Evolutionary conservation across 805 yeast species (phyloP).

Genomic region (Sugiyamaella boreocaroliniensis): DNA sequence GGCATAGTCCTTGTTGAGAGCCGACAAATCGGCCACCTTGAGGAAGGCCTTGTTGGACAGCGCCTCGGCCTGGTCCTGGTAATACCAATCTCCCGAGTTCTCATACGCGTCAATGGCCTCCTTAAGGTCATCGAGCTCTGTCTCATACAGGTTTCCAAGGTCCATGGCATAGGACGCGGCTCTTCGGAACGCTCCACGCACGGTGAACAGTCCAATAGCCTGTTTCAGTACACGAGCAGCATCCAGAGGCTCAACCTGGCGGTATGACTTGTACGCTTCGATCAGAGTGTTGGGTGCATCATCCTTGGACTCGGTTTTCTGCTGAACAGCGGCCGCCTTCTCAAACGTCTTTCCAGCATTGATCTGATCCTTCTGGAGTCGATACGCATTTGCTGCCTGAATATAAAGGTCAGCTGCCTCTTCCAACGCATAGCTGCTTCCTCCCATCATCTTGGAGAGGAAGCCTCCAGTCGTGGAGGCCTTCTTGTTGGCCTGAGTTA

Average conservation of each 20-base stretch:
- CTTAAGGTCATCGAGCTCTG: slow-evolving; percentile 55
- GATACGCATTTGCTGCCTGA: slow-evolving; percentile 89
- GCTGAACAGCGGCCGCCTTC: slow-evolving; percentile 76
- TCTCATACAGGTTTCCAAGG: slow-evolving; percentile 79
- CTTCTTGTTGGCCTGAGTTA: slow-evolving; percentile 54
- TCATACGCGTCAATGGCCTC: slow-evolving; percentile 76
- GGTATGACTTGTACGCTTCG: slow-evolving; percentile 85
- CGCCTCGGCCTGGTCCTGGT: slow-evolving; percentile 89
- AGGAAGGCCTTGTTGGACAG: slow-evolving; percentile 79
- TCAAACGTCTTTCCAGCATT: slow-evolving; percentile 80
- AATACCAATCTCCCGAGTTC: slow-evolving; percentile 94
- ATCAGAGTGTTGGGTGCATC: slow-evolving; percentile 87
- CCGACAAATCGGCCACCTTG: slow-evolving; percentile 84
- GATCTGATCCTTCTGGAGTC: slow-evolving; percentile 59
- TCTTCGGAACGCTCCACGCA: slow-evolving; percentile 90
- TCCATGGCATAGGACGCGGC: slow-evolving; percentile 94
- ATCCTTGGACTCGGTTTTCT: slow-evolving; percentile 68
- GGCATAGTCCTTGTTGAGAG: slow-evolving; percentile 63
- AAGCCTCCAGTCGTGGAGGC: slow-evolving; percentile 62
- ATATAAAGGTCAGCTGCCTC: slow-evolving; percentile 88
- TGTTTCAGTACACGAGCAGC: slow-evolving; percentile 70
- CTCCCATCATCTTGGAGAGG: slow-evolving; percentile 41
- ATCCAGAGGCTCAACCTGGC: slow-evolving; percentile 55
- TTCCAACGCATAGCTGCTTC: slow-evolving; percentile 59
- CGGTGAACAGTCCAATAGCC: slow-evolving; percentile 79